Evolutionary conservation across 768 basidiomycete species (phyloP).

Genomic region (Amanita rimosa): DNA sequence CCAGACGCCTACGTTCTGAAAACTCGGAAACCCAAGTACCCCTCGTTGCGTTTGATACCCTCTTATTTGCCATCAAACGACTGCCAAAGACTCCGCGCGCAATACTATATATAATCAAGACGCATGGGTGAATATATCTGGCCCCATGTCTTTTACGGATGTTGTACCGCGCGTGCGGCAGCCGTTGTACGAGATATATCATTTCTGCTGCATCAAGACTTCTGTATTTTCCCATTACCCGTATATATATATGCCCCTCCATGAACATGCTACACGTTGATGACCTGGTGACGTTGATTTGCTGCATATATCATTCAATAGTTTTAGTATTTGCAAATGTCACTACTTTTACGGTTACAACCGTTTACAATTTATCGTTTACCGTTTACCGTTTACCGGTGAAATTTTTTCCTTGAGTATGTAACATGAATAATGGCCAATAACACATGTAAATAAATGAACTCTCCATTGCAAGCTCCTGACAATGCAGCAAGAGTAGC

Average conservation of each 20-base stretch:
- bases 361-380: too few relatives aligned
- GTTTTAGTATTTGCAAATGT: background rate
- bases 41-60: background rate
- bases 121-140: background rate
- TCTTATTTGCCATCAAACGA: background rate
- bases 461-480: too few relatives aligned
- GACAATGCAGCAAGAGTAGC: too few relatives aligned
- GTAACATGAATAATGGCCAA: too few relatives aligned
- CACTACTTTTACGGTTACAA: too few relatives aligned
- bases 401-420: too few relatives aligned
- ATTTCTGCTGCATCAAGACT: too few relatives aligned
- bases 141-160: background rate
- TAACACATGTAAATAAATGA: too few relatives aligned
- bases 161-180: too few relatives aligned
- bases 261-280: background rate
- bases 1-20: conserved; percentile 1
- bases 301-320: background rate
- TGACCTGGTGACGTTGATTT: background rate
- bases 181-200: too few relatives aligned
- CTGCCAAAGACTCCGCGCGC: background rate
- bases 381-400: too few relatives aligned
- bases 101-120: background rate
- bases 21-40: background rate
- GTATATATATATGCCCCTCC: background rate
- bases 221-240: background rate